Evolutionary conservation across 2,329 filamentous ascomycete genomes (phyloP).

Genomic region (Stemphylium beticola): DNA sequence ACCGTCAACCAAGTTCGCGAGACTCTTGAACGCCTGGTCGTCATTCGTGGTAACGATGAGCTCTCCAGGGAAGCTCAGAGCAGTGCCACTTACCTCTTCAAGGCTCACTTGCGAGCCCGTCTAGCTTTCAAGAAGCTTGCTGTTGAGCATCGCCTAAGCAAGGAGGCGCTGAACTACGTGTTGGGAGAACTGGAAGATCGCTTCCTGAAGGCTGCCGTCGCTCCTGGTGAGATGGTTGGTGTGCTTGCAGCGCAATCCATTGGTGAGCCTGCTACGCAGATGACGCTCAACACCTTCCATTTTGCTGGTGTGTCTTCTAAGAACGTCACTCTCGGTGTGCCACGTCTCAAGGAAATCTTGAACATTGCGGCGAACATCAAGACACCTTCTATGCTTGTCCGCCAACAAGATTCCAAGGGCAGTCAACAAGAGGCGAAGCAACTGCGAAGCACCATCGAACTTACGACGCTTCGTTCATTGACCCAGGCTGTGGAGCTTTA

Average conservation of each 20-base stretch:
- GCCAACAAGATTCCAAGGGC: constrained; percentile 67
- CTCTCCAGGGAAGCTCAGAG: constrained; percentile 86
- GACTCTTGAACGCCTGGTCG: constrained; percentile 76
- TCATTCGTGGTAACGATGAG: constrained; percentile 83
- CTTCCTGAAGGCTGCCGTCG: constrained; percentile 84
- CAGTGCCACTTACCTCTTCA: constrained; percentile 90
- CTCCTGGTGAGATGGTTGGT: constrained; percentile 97
- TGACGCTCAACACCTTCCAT: constrained; percentile 99
- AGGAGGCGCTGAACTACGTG: constrained; percentile 89
- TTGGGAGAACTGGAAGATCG: constrained; percentile 88
- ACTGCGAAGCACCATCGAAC: constrained; percentile 88
- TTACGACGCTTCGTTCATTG: constrained; percentile 90
- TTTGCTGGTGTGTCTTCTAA: constrained; percentile 99
- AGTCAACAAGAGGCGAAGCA: constrained; percentile 83
- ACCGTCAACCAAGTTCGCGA: constrained; percentile 80
- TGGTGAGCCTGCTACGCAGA: constrained; percentile 97
- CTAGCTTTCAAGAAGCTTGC: constrained; percentile 94
- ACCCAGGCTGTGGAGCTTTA: constrained; percentile 94
- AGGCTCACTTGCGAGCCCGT: constrained; percentile 85
- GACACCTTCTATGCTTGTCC: constrained; percentile 96
- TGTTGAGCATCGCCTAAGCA: constrained; percentile 82
- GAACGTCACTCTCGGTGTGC: constrained; percentile 99
- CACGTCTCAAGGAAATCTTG: constrained; percentile 98
- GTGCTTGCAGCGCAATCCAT: constrained; percentile 98
- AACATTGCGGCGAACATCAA: constrained; percentile 98